Conservation (phyloP, 2,329 filamentous ascomycete genomes). For the Stemphylium beticola region DNA sequence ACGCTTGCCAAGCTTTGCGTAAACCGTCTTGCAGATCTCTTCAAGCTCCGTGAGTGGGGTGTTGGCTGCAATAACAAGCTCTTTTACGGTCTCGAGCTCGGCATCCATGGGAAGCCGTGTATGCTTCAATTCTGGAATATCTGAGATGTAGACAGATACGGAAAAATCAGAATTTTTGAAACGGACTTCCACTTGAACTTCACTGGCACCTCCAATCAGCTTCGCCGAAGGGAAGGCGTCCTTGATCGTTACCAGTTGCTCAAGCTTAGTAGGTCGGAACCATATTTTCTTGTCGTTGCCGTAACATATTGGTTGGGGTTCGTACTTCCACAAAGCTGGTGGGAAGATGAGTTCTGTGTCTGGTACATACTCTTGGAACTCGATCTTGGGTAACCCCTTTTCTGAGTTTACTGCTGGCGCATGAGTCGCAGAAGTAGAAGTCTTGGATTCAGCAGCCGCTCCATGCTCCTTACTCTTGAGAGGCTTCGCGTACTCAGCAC, state of each 20-base stretch:
- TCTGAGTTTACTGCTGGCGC: conserved; percentile 61
- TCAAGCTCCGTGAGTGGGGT: conserved; percentile 90
- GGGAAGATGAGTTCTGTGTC: conserved; percentile 95
- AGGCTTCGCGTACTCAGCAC: conserved; percentile 42
- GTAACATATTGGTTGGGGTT: conserved; percentile 79
- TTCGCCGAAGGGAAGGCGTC: conserved; percentile 84
- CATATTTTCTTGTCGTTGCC: conserved; percentile 93
- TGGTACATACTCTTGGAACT: conserved; percentile 85
- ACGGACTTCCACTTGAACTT: conserved; percentile 96
- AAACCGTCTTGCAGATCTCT: conserved; percentile 76
- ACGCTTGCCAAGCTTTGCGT: conserved; percentile 53
- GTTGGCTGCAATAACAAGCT: conserved; percentile 84
- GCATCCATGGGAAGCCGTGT: conserved; percentile 48
- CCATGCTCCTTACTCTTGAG: conserved; percentile 44
- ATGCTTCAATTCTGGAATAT: conserved; percentile 84
- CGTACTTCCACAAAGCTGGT: conserved; percentile 78
- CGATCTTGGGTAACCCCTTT: conserved; percentile 63
- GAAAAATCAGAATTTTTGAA: conserved; percentile 94
- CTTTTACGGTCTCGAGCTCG: conserved; percentile 33
- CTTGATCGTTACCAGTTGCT: conserved; percentile 89
- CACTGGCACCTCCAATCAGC: conserved; percentile 90
- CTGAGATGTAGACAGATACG: conserved; percentile 87
- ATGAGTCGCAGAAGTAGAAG: conserved; percentile 33
- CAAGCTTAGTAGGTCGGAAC: conserved; percentile 85
- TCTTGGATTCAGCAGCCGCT: conserved; percentile 59